Conservation (phyloP, 148 eudicot species). For the Dysphania ambrosioides region DNA sequence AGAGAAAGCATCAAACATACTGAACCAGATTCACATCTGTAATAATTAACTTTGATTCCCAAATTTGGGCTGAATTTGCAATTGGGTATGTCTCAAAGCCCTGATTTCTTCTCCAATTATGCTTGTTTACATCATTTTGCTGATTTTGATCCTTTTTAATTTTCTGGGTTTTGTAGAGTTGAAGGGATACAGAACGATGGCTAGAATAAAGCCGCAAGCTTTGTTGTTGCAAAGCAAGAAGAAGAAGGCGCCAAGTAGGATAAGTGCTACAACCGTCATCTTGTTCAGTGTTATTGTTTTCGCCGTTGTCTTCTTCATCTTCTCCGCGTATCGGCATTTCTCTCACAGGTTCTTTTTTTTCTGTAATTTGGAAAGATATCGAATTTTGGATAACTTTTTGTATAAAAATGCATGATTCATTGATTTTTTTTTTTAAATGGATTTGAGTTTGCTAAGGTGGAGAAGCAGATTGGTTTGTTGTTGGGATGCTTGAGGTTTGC, state of each 20-base stretch:
- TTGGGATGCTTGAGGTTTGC: not conserved
- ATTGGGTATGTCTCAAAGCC: slow-evolving; percentile 24
- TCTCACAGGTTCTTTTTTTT: slow-evolving; percentile 44
- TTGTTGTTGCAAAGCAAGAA: slow-evolving; percentile 90
- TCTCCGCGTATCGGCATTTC: slow-evolving; percentile 65
- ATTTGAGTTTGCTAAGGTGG: not conserved
- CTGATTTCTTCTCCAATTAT: slow-evolving; percentile 3
- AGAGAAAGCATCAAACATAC: not conserved
- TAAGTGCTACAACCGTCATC: slow-evolving; percentile 48
- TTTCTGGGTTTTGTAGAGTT: not conserved
- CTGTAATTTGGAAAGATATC: slow-evolving; percentile 6
- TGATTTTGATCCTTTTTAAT: not conserved
- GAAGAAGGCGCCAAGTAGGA: slow-evolving; percentile 83
- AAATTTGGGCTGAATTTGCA: not conserved
- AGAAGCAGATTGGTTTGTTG: not conserved
- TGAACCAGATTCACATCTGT: slow-evolving; percentile 11
- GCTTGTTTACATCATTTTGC: not conserved
- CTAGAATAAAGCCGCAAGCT: slow-evolving; percentile 90
- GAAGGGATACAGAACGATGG: slow-evolving; percentile 40
- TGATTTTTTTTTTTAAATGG: no score
- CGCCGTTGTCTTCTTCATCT: slow-evolving; percentile 56
- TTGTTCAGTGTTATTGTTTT: slow-evolving; percentile 52
- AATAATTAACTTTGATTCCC: not conserved
- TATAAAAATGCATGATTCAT: not conserved
- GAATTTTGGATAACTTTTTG: no score